Conservation (phyloP, 129 eudicot species). For the Artemisia tridentata region DNA sequence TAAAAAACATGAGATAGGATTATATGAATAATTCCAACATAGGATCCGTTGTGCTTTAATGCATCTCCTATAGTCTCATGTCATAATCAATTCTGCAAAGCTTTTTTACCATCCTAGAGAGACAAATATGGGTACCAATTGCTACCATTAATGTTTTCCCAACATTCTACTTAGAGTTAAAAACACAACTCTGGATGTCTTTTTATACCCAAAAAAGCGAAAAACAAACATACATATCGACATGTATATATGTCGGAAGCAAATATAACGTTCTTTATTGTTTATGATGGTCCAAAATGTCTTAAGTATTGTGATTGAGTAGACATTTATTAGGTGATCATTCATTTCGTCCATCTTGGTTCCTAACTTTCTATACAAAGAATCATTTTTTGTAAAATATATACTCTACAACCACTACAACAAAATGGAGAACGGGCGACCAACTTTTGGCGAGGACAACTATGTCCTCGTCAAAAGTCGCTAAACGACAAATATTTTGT, state of each 20-base stretch:
- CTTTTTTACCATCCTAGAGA: conserved; percentile 10
- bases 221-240: not conserved
- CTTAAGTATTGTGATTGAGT: not conserved
- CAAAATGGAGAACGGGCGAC: too few relatives aligned
- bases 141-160: conserved; percentile 12
- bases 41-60: conserved; percentile 12
- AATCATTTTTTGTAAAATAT: too few relatives aligned
- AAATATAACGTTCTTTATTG: not conserved
- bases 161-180: not conserved
- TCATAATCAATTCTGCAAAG: conserved; percentile 27
- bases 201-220: not conserved
- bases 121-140: conserved; percentile 15
- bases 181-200: not conserved
- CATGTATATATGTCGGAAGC: conserved; percentile 9
- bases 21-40: conserved; percentile 9
- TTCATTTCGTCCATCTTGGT: too few relatives aligned
- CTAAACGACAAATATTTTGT: too few relatives aligned
- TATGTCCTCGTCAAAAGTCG: too few relatives aligned
- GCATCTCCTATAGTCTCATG: conserved; percentile 16
- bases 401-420: too few relatives aligned
- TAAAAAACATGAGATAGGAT: not conserved
- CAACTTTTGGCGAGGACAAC: too few relatives aligned
- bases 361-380: too few relatives aligned
- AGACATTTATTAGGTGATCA: too few relatives aligned
- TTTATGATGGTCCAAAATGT: not conserved